Conservation (phyloP, 176 grass and related monocot genomes). For the Sorghum bicolor region DNA sequence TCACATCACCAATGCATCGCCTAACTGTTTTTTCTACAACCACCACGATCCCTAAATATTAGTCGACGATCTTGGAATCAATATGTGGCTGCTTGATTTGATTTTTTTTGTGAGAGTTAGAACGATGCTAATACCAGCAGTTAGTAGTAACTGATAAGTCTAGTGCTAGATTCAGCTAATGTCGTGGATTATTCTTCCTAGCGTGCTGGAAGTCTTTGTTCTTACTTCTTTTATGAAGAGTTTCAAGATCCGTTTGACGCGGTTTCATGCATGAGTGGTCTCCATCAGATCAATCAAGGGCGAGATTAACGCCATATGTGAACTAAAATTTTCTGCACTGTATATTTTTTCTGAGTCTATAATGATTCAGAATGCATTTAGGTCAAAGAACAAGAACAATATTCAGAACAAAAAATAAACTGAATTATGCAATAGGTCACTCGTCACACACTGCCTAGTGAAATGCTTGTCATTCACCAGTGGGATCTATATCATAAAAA, state of each 20-base stretch:
- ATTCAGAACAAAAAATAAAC: not conserved
- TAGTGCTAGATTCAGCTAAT: slow-evolving; percentile 7
- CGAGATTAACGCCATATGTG: slow-evolving; percentile 4
- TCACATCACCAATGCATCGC: not conserved
- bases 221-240: not conserved
- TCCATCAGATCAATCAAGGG: slow-evolving; percentile 29
- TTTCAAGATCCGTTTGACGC: slow-evolving; percentile 24
- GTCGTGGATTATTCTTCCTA: slow-evolving; percentile 1
- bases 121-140: not conserved
- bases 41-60: slow-evolving; percentile 1
- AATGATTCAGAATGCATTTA: not conserved
- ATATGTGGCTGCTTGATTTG: not conserved
- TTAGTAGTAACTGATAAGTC: not conserved
- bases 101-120: not conserved
- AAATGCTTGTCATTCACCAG: not conserved
- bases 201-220: slow-evolving; percentile 11
- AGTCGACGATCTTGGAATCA: not conserved
- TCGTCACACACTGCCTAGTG: not conserved
- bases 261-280: not conserved
- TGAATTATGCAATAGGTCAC: not conserved
- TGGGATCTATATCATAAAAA: not conserved
- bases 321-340: not conserved
- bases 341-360: not conserved
- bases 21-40: slow-evolving; percentile 18
- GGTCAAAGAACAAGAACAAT: not conserved